Conservation (phyloP, 2,329 filamentous ascomycete genomes). For the Nannizzia gypsea region DNA sequence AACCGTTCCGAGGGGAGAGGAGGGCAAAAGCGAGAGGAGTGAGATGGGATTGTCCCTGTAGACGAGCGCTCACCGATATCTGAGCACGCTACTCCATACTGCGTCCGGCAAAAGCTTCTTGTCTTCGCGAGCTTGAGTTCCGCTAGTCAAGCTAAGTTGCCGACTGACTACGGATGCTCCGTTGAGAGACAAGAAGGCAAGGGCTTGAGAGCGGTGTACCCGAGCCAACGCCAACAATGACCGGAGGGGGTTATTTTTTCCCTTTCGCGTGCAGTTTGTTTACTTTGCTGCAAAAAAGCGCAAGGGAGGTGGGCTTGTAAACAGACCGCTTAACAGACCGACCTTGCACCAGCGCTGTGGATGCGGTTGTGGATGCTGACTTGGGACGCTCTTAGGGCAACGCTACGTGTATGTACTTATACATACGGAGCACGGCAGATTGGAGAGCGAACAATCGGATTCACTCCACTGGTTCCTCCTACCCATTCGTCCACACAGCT, state of each 20-base stretch:
- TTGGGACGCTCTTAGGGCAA: background rate
- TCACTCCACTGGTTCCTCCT: background rate
- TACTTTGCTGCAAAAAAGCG: too few relatives aligned
- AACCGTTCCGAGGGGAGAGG: background rate
- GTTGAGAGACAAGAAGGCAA: background rate
- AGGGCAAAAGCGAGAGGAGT: background rate
- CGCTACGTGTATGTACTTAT: background rate
- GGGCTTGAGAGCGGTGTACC: conserved; percentile 4
- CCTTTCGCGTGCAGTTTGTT: too few relatives aligned
- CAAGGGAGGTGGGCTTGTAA: too few relatives aligned
- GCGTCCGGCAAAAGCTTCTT: background rate
- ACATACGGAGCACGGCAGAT: too few relatives aligned
- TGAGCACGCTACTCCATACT: conserved; percentile 4
- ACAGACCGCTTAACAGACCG: conserved; percentile 3
- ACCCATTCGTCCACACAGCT: background rate
- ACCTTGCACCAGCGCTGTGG: background rate
- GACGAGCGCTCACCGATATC: background rate
- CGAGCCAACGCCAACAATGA: background rate
- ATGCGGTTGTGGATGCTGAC: background rate
- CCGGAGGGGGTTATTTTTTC: background rate
- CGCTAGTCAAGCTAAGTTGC: background rate
- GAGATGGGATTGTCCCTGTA: background rate
- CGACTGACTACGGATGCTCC: background rate
- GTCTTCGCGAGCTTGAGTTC: background rate
- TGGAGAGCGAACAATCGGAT: background rate